phyloP scores from a whole-genome alignment of 2,329 filamentous ascomycete genomes.

The Colletotrichum sp. region DNA sequence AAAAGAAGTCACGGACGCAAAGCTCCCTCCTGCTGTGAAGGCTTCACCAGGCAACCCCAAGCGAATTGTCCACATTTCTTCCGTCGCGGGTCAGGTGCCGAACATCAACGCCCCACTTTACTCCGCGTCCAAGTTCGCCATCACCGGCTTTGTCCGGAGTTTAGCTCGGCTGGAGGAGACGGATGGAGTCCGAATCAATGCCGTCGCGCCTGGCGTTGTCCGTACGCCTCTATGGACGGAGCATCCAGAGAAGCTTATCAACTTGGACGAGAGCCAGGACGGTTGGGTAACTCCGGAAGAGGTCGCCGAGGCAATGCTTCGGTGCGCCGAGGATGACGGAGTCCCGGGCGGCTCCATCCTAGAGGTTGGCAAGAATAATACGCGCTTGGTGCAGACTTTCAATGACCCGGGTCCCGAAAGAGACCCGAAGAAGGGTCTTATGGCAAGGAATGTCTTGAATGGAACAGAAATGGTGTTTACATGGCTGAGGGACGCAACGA shows the following conservation, averaged over 20 bases:
- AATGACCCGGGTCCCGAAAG: slow-evolving; percentile 45
- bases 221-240: slow-evolving; percentile 52
- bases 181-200: slow-evolving; percentile 43
- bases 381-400: slow-evolving; percentile 35
- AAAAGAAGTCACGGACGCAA: background rate
- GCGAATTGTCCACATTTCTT: slow-evolving; percentile 41
- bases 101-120: slow-evolving; percentile 41
- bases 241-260: slow-evolving; percentile 45
- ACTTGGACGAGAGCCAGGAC: slow-evolving; percentile 37
- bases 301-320: slow-evolving; percentile 50
- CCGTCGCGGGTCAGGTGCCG: slow-evolving; percentile 40
- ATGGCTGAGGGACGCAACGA: slow-evolving; percentile 27
- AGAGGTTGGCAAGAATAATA: slow-evolving; percentile 39
- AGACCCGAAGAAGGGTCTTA: slow-evolving; percentile 28
- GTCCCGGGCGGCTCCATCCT: slow-evolving; percentile 45
- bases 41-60: slow-evolving; percentile 34
- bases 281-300: slow-evolving; percentile 46
- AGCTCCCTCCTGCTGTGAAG: background rate
- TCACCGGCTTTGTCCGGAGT: slow-evolving; percentile 46
- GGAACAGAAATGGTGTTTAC: slow-evolving; percentile 31
- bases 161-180: slow-evolving; percentile 38
- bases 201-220: slow-evolving; percentile 48
- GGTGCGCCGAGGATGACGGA: slow-evolving; percentile 36
- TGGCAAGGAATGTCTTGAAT: slow-evolving; percentile 30
- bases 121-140: slow-evolving; percentile 41